Percentiles rank a stretch among this genome's conserved stretches.
phyloP scores from a whole-genome alignment of 2,329 filamentous ascomycete species.

The Lachnellula willkommii region DNA sequence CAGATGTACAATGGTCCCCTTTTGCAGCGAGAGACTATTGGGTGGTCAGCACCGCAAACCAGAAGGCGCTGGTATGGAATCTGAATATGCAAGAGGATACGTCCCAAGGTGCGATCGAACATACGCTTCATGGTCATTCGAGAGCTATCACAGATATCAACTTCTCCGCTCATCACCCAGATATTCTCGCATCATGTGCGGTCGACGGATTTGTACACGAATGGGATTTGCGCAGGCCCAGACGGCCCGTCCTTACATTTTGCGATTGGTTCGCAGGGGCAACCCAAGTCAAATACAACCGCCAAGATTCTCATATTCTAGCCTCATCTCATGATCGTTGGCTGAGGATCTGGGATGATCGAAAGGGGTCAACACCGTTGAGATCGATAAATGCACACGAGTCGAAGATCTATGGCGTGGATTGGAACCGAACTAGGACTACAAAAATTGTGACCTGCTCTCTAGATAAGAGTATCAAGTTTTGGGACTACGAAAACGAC shows the following conservation, averaged over 20 bases:
- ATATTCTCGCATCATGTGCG: conserved; percentile 82
- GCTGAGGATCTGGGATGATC: conserved; percentile 84
- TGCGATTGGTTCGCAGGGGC: conserved; percentile 92
- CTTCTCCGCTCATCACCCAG: conserved; percentile 88
- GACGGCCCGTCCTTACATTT: conserved; percentile 70
- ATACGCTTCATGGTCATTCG: conserved; percentile 78
- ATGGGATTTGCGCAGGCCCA: conserved; percentile 77
- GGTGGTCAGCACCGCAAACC: conserved; percentile 91
- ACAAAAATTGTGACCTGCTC: conserved; percentile 81
- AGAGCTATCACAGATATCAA: conserved; percentile 95
- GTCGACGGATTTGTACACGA: conserved; percentile 91
- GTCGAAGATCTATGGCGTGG: conserved; percentile 91
- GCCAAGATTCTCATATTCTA: conserved; percentile 77
- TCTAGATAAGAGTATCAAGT: conserved; percentile 84
- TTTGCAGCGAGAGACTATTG: conserved; percentile 86
- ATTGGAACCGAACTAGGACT: conserved; percentile 78
- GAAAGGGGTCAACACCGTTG: conserved; percentile 71
- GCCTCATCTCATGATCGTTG: conserved; percentile 87
- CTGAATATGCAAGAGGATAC: conserved; percentile 68
- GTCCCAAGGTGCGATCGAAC: conserved; percentile 66
- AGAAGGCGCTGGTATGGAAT: conserved; percentile 93
- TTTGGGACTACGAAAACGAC: conserved; percentile 72
- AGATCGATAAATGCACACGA: conserved; percentile 81
- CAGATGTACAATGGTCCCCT: conserved; percentile 95
- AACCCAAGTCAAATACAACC: conserved; percentile 92